Conservation (phyloP, 225 moss, liverwort and hornwort species). For the Physcomitrellopsis africana region DNA sequence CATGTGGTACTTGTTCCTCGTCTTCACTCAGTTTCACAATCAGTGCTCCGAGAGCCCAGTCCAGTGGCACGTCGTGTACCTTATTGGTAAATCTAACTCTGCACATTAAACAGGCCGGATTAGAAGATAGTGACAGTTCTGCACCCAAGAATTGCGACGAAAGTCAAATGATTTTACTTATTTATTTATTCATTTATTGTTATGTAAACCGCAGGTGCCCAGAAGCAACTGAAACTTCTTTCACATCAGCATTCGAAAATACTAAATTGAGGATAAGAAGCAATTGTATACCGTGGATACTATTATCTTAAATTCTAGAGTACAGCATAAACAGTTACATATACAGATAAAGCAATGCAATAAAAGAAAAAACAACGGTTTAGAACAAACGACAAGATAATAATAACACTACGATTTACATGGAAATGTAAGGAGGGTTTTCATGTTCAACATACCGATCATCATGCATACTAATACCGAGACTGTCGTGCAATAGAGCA, state of each 20-base stretch:
- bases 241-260: neutral
- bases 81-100: conserved; percentile 66
- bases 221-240: neutral
- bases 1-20: conserved; percentile 43
- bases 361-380: too few species aligned
- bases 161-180: too few species aligned
- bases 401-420: neutral
- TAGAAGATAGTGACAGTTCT: neutral
- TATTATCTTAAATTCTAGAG: too few species aligned
- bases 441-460: conserved; percentile 47
- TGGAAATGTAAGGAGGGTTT: neutral
- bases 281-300: too few species aligned
- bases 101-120: conserved; percentile 21
- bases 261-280: neutral
- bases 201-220: neutral
- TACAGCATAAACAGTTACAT: too few species aligned
- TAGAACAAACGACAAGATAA: neutral
- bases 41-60: conserved; percentile 75
- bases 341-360: too few species aligned
- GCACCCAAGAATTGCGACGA: too few species aligned
- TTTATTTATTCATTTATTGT: too few species aligned
- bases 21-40: conserved; percentile 62
- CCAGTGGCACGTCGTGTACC: conserved; percentile 68
- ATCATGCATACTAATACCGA: conserved; percentile 64
- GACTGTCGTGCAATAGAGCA: conserved; percentile 69